Evolutionary conservation across 768 basidiomycete species (phyloP).

Genomic region (Phaffia tasmanica): DNA sequence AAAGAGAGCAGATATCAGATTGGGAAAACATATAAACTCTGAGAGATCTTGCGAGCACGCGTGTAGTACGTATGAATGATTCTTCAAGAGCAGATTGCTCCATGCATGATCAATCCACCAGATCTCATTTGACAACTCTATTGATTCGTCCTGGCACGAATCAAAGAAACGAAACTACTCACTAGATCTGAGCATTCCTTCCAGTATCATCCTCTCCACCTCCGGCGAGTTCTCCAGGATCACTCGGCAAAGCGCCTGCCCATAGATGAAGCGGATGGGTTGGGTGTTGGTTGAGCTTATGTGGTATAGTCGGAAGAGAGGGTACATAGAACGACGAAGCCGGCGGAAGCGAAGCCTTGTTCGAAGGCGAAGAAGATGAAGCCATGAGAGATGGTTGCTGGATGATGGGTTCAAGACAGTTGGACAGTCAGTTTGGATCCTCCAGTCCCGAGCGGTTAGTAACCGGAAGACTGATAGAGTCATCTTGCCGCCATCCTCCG

Average conservation of each 20-base stretch:
- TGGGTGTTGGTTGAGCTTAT: constrained; percentile 8
- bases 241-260: constrained; percentile 32
- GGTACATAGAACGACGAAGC: constrained; percentile 38
- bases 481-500: too few relatives aligned
- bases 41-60: not conserved
- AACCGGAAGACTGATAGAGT: too few relatives aligned
- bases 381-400: too few relatives aligned
- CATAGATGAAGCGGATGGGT: constrained; percentile 38
- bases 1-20: not conserved
- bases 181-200: constrained; percentile 37
- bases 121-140: not conserved
- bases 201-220: constrained; percentile 35
- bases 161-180: constrained; percentile 16
- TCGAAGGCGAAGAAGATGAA: too few relatives aligned
- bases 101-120: not conserved
- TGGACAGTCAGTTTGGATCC: too few relatives aligned
- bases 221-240: constrained; percentile 35
- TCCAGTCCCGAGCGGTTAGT: too few relatives aligned
- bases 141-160: too few relatives aligned
- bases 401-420: too few relatives aligned
- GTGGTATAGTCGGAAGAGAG: constrained; percentile 35
- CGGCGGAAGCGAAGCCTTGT: constrained; percentile 16
- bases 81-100: not conserved
- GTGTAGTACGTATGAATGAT: not conserved
- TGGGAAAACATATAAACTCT: not conserved